A percentile compares a stretch with the other conserved stretches of the same genome.
Evolutionary conservation across 2,329 filamentous ascomycete genomes (phyloP).

Genomic region (Macrophomina phaseolina): DNA sequence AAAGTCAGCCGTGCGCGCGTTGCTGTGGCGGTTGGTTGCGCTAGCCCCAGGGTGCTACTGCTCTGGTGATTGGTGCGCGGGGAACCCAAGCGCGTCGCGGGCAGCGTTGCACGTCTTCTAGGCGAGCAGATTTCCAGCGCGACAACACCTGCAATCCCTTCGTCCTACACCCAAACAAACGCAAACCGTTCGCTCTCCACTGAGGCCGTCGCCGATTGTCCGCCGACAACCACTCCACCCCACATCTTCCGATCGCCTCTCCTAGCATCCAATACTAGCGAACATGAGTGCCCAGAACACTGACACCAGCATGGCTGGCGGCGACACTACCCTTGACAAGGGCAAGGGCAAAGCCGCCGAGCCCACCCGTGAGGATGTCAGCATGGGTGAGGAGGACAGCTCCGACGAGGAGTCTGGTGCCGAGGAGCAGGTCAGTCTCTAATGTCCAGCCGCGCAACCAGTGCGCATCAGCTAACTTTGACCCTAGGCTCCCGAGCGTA

Average conservation of each 20-base stretch:
- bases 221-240: not conserved
- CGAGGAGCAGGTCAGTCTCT: conserved; percentile 59
- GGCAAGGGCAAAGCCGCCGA: conserved; percentile 84
- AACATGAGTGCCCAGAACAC: conserved; percentile 32
- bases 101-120: conserved; percentile 23
- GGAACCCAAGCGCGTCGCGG: conserved; percentile 18
- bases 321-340: conserved; percentile 80
- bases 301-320: conserved; percentile 66
- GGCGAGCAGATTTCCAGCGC: conserved; percentile 8
- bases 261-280: conserved; percentile 15
- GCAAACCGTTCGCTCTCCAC: conserved; percentile 4
- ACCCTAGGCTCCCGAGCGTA: conserved; percentile 29
- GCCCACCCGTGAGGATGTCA: conserved; percentile 60
- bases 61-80: conserved; percentile 23
- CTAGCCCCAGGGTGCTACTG: conserved; percentile 9
- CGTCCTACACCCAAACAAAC: conserved; percentile 16
- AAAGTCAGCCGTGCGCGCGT: not conserved
- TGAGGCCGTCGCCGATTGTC: not conserved
- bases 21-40: conserved; percentile 14
- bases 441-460: conserved; percentile 17
- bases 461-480: conserved; percentile 11
- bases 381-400: conserved; percentile 74
- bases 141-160: conserved; percentile 13
- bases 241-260: not conserved
- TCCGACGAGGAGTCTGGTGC: conserved; percentile 71